Conservation (phyloP, 352 stramenopile species). For the Phytopythium litorale region DNA sequence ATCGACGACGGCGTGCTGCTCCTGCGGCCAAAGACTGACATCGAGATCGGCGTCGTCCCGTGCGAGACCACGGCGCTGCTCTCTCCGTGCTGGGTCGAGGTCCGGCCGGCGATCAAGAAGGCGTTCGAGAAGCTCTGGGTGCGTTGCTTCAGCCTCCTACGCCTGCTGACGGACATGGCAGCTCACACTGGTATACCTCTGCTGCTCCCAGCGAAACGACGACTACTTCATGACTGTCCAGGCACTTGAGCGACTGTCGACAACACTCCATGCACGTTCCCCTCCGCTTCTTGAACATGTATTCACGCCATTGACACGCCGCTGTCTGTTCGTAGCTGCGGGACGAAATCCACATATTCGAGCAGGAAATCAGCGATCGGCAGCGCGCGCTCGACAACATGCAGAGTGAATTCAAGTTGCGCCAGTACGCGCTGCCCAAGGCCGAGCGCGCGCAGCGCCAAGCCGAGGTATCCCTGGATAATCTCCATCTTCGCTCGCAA, state of each 20-base stretch:
- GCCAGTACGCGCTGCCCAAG: constrained; percentile 42
- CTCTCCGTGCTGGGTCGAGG: constrained; percentile 64
- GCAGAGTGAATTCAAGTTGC: constrained; percentile 41
- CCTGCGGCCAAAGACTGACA: constrained; percentile 60
- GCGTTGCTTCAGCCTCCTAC: background rate
- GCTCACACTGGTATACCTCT: constrained; percentile 2
- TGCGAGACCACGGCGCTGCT: constrained; percentile 46
- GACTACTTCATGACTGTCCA: constrained; percentile 48
- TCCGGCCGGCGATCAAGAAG: constrained; percentile 46
- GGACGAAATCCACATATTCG: constrained; percentile 58
- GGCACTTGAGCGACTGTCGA: constrained; percentile 64
- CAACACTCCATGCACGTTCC: constrained; percentile 23
- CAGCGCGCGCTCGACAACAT: constrained; percentile 24
- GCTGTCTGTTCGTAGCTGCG: constrained; percentile 20
- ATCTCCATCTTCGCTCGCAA: background rate
- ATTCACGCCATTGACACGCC: background rate
- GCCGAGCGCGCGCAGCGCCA: constrained; percentile 40
- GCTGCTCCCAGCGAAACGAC: constrained; percentile 43
- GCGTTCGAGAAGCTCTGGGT: constrained; percentile 70
- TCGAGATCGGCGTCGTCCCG: constrained; percentile 72
- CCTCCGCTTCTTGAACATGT: background rate
- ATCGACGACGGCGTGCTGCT: constrained; percentile 50
- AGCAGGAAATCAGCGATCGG: constrained; percentile 49
- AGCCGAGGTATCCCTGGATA: constrained; percentile 42
- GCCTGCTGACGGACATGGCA: background rate